Conservation (phyloP, 2,329 filamentous ascomycete genomes). For the Epichloe sylvatica region DNA sequence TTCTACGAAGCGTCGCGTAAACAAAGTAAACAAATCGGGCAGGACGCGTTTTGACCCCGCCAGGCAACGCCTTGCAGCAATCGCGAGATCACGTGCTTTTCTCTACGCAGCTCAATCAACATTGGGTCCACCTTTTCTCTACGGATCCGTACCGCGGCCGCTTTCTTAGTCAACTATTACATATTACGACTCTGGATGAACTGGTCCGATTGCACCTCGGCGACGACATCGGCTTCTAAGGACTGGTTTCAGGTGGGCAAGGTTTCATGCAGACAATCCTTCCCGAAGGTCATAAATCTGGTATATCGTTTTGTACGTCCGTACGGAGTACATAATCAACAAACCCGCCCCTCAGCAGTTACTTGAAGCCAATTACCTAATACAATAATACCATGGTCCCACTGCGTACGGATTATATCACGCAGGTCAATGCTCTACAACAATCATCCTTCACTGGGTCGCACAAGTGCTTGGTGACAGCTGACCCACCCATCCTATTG, state of each 20-base stretch:
- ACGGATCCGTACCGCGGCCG: no score
- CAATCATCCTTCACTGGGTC: no score
- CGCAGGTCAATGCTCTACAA: no score
- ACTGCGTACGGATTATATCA: no score
- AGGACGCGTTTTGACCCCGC: constrained; percentile 9
- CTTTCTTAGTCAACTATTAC: neutral
- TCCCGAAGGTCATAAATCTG: neutral
- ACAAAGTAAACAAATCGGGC: constrained; percentile 12
- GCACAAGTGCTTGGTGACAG: no score
- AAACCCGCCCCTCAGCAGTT: no score
- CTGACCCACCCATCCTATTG: no score
- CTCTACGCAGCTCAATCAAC: neutral
- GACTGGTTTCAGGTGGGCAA: neutral
- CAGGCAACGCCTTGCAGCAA: constrained; percentile 5
- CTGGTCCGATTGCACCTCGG: neutral
- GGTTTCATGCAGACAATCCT: neutral
- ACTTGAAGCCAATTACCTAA: no score
- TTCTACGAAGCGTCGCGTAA: neutral
- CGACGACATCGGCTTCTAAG: neutral
- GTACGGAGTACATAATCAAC: neutral
- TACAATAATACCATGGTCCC: no score
- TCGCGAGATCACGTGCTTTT: constrained; percentile 10
- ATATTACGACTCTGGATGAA: neutral
- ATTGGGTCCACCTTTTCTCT: neutral
- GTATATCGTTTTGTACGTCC: neutral